phyloP scores from a whole-genome alignment of 2,329 filamentous ascomycete genomes.

The Zymoseptoria tritici region DNA sequence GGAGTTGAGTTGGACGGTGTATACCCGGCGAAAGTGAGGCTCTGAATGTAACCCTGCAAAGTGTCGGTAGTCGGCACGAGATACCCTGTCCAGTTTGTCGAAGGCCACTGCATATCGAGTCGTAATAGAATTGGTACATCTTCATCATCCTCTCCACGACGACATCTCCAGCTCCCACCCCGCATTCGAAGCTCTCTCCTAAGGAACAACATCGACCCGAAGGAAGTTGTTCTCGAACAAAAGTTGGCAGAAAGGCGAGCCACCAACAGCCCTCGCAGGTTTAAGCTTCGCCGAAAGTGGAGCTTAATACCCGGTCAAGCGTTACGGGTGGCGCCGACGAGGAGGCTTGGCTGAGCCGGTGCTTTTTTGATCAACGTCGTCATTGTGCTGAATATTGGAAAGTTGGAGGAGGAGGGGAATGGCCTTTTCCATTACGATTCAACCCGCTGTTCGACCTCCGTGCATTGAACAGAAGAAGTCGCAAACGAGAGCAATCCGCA shows the following conservation, averaged over 20 bases:
- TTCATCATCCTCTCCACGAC: not conserved
- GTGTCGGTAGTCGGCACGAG: not conserved
- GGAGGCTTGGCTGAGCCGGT: not conserved
- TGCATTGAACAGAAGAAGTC: not conserved
- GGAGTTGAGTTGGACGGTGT: not conserved
- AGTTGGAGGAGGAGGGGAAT: not conserved
- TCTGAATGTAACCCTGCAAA: not conserved
- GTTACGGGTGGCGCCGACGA: not conserved
- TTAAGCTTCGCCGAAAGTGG: not conserved
- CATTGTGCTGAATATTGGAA: not conserved
- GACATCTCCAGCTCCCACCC: not conserved
- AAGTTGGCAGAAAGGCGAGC: not conserved
- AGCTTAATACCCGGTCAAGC: not conserved
- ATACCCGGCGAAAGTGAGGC: not conserved
- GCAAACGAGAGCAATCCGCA: not conserved
- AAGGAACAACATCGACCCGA: not conserved
- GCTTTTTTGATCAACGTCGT: not conserved
- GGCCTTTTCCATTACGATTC: too few species aligned
- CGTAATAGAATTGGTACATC: not conserved
- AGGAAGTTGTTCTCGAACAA: not conserved
- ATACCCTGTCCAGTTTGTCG: not conserved
- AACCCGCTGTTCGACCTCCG: too few species aligned
- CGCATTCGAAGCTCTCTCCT: not conserved
- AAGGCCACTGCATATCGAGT: not conserved
- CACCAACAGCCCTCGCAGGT: not conserved